These are phyloP conservation scores for Thalassia testudinum DNA, from an alignment of 116 monocot species.

Conservation along the genomic window DNA sequence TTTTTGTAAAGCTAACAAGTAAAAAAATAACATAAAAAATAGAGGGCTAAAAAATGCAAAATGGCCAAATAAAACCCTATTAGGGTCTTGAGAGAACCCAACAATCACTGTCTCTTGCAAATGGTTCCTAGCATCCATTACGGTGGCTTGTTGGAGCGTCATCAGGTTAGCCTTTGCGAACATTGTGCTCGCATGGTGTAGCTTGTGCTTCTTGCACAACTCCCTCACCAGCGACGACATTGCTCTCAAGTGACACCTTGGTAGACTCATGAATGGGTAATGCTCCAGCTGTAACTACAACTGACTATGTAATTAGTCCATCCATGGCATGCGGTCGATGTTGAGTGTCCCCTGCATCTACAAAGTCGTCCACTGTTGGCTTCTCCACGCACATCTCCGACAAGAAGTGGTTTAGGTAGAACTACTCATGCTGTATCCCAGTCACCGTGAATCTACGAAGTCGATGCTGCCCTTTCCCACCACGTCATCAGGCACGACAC, in stretches of 20 bases:
- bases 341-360: conserved; percentile 34
- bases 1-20: no score
- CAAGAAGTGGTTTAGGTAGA: conserved; percentile 40
- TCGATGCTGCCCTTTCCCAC: conserved; percentile 27
- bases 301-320: conserved; percentile 60
- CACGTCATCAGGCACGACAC: conserved; percentile 36
- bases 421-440: conserved; percentile 46
- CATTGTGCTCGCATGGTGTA: conserved; percentile 13
- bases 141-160: no score
- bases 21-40: no score
- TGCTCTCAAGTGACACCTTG: no score
- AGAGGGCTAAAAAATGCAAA: no score
- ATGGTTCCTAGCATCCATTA: no score
- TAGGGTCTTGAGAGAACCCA: no score
- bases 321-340: conserved; percentile 33
- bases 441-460: conserved; percentile 27
- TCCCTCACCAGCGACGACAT: no score
- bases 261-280: no score
- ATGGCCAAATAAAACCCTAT: no score
- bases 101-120: no score
- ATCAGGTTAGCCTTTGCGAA: conserved; percentile 32
- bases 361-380: conserved; percentile 31
- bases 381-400: conserved; percentile 20
- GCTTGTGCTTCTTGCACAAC: conserved; percentile 29
- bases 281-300: conserved; percentile 53